Base-by-base conservation (phyloP, 2,329 filamentous ascomycete genomes). In the Neofusicoccum umdonicola region DNA sequence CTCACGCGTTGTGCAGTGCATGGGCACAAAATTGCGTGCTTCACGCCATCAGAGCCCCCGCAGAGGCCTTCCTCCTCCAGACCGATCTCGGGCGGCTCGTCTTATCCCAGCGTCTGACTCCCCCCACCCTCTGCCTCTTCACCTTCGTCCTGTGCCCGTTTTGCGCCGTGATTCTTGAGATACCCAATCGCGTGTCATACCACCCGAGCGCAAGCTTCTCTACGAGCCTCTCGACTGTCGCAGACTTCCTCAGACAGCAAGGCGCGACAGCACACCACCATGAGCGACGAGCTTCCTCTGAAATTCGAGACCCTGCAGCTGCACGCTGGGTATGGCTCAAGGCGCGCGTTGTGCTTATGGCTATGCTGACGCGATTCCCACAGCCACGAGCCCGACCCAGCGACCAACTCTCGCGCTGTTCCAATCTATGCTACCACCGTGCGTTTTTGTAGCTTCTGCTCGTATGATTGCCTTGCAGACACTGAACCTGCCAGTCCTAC, bases 361-460 rank as follows among this genome's bases (percentile, higher is more conserved):
- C 31, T 50, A 19, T 50, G 42, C 51, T 64, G 51, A 58, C 52
- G 3, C 22, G 19, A 19, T 47, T 6, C 15, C 17, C 22, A 54
- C 71, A 96, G 92, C 67, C 91, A 96, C 71, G 84, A 88, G 72
- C 88, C 91, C 27, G 95, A 98, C 76, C 81, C 90, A 31, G 78
- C 88, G 2, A 97, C 94, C 67, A 94, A 96, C 66, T 85, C 95
- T 31, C 88, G 95, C 72, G 95, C 94, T 52, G 93, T 97, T 8
- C 95, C 95, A 62, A 98, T 99, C 76, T 98, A 98, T 77, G 93
- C 94, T 13, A 93, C 93, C 4, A 94, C 90, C n/a, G 88, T 86
- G 76, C 56, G 79, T 54, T 64, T 4, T 17, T 7, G 5, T 13
- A 34, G 34, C 35, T 9, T 8, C 19, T 69, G 58, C 7, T n/a